A percentile compares a stretch with the other conserved stretches of the same genome.
Evolutionary conservation across 2,329 filamentous ascomycete genomes (phyloP).

Genomic region (Fusarium multiceps): DNA sequence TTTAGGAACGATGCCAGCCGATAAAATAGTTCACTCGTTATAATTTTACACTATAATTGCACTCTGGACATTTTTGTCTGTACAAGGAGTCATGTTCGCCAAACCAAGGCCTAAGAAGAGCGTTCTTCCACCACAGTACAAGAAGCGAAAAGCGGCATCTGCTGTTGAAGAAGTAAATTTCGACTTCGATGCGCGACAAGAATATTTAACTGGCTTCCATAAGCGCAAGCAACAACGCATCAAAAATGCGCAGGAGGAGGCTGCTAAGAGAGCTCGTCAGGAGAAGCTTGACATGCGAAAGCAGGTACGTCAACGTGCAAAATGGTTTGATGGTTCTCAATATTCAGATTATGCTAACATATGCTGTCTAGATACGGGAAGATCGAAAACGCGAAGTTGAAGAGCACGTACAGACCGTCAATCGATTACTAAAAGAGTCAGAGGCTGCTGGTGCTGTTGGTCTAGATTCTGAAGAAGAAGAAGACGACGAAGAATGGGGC

Average conservation of each 20-base stretch:
- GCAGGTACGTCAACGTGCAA: slow-evolving; percentile 67
- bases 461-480: slow-evolving; percentile 56
- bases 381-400: slow-evolving; percentile 85
- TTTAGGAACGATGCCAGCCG: slow-evolving; percentile 6
- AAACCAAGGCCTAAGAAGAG: slow-evolving; percentile 69
- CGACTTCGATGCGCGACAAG: slow-evolving; percentile 80
- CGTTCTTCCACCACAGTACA: slow-evolving; percentile 68
- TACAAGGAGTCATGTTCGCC: slow-evolving; percentile 59
- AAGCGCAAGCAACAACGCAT: slow-evolving; percentile 90
- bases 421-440: slow-evolving; percentile 73
- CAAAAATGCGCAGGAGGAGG: slow-evolving; percentile 86
- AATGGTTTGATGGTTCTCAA: background rate
- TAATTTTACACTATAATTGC: background rate
- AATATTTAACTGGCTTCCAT: slow-evolving; percentile 95
- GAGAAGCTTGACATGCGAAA: slow-evolving; percentile 80
- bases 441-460: slow-evolving; percentile 56
- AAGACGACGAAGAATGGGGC: slow-evolving; percentile 69
- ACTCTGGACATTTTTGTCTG: background rate
- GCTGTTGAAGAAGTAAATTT: slow-evolving; percentile 85
- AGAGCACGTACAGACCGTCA: slow-evolving; percentile 81
- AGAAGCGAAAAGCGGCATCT: slow-evolving; percentile 71
- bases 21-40: slow-evolving; percentile 15
- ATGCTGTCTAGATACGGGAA: slow-evolving; percentile 74
- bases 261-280: slow-evolving; percentile 78
- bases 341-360: slow-evolving; percentile 26